Base-by-base conservation (phyloP, 2,329 filamentous ascomycete species). In the Colletotrichum shisoi region DNA sequence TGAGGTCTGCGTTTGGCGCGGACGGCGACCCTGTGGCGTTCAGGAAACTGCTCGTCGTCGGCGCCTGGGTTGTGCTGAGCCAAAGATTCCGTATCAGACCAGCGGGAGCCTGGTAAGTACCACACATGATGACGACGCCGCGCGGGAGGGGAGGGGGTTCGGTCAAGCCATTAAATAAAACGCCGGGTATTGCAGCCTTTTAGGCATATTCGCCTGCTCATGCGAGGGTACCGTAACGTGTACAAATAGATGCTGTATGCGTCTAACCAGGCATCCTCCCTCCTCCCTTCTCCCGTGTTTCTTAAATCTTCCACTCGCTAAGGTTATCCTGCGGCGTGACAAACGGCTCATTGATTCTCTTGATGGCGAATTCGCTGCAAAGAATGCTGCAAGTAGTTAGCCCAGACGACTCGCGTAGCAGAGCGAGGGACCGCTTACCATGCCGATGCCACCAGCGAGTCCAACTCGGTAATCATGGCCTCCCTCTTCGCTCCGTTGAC, bases 331-430 rank as follows among this genome's bases (percentile, higher is more conserved):
- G 84, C 4, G 84, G 80, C 42, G 85, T 86, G 63, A 98, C 87
- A 75, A 99, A 98, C 0, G 95, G 94, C 80, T 97, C 93, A 73
- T 97, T 93, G 66, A 99, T 92, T 74, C 91, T 87, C 81, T 94
- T 96, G 74, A 99, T 96, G 3, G 94, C 95, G 79, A 96, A 88
- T 71, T 99, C 95, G 75, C 93, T 94, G 78, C 95, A 99, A 21
- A 99, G 81, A 62, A 98, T 93, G 82, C 94, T 95, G 72, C 34
- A 53, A 21, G 62, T 46, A 12, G 67, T 76, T 69, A 77, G 73
- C 62, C 57, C 1, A 3, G 6, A n/a, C 9, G 6, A 17, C 9
- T 24, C 19, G 51, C 34, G 17, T 21, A 24, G n/a, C 3, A 4
- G 39, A 21, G 4, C 12, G 42, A 57, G 62, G 42, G 57, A 3